Evolutionary conservation across 768 basidiomycete species (phyloP).

Genomic region (Kwoniella sp.): DNA sequence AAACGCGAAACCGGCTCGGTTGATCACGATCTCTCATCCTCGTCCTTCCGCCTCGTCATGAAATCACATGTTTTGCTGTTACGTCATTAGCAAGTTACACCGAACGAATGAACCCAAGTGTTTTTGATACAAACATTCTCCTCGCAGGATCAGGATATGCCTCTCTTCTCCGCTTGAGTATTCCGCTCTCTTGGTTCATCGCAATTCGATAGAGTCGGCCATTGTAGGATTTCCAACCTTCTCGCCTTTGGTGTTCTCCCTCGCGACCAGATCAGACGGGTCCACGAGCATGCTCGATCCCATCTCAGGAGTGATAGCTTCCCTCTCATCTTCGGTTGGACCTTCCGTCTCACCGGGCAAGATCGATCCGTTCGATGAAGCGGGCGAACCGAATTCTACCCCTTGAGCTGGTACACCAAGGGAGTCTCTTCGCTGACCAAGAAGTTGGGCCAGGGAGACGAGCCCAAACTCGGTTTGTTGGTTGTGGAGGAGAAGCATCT

Average conservation of each 20-base stretch:
- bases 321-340: conserved; percentile 27
- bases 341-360: conserved; percentile 24
- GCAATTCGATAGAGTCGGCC: conserved; percentile 2
- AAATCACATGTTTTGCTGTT: too few relatives aligned
- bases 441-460: conserved; percentile 7
- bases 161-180: too few relatives aligned
- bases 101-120: too few relatives aligned
- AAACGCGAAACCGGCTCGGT: too few relatives aligned
- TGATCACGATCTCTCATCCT: too few relatives aligned
- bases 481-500: conserved; percentile 31
- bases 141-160: too few relatives aligned
- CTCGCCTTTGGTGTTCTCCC: conserved; percentile 4
- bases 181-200: not conserved
- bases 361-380: conserved; percentile 11
- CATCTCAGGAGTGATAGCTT: conserved; percentile 35
- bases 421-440: not conserved
- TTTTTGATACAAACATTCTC: too few relatives aligned
- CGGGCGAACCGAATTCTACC: conserved; percentile 7
- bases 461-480: conserved; percentile 1
- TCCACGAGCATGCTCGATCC: conserved; percentile 13
- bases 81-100: too few relatives aligned
- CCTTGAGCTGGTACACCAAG: conserved; percentile 1
- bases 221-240: conserved; percentile 5
- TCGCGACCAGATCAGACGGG: conserved; percentile 3
- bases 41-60: too few relatives aligned